Base-by-base conservation (phyloP, 768 basidiomycete species). In the Mycena capillaripes region DNA sequence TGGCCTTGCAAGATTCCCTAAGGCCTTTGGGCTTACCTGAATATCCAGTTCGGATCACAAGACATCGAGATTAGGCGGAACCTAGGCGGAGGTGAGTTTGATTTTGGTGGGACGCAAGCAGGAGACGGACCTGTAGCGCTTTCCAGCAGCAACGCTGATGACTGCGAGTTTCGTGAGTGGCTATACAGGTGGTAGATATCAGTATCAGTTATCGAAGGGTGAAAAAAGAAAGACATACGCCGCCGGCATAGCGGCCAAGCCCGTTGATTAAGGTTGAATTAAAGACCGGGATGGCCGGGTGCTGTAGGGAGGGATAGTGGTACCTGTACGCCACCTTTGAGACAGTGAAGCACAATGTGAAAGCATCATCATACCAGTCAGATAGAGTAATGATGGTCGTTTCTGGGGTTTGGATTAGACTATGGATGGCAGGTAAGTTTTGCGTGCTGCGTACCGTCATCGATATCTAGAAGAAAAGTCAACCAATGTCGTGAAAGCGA, bases 61-160 rank as follows among this genome's bases (percentile, higher is more conserved):
- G 89, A 87, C 12, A 86, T 83, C 12, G 83, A 81, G 34, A 91
- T 71, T 2, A 92, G 42, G 4, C 90, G 86, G 79, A 91, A 87
- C 7, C 65, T 66, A 9, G 34, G 8, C 11, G 21, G 25, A 4
- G 16, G 48, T 19, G 48, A 34, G 23, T 48, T 32, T 12, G 8
- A 27, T n/a, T 29, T n/a, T n/a, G n/a, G n/a, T n/a, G n/a, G n/a
- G n/a, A n/a, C n/a, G n/a, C n/a, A n/a, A n/a, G n/a, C n/a, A n/a
- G n/a, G n/a, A 25, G 46, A 48, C 46, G 25, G 5, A 68, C 19
- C 91, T 86, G 72, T 91, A 91, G 6, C 88, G 82, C 52, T 77
- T 78, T 16, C 84, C 83, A 0, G 61, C 69, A 5, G 76, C 53
- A 25, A 91, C 88, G 40, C 81, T 81, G 69, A 91, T 78, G 3